Base-by-base conservation (phyloP, 139 green algal genomes). In the Micractinium sp. region DNA sequence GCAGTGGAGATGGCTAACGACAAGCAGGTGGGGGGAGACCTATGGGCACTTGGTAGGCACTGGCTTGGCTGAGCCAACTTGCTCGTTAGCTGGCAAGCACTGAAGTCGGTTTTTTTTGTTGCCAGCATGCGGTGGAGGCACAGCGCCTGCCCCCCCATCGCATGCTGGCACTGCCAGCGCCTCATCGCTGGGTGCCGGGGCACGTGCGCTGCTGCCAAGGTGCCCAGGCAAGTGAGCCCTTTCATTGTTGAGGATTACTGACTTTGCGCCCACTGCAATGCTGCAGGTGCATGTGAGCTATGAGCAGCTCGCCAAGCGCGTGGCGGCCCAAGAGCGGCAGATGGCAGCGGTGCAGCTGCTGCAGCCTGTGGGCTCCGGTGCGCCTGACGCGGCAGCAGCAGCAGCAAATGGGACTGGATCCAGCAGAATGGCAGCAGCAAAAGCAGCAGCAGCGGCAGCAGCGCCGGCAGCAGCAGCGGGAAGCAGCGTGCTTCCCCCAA, bases 1-100 rank as follows among this genome's bases (percentile, higher is more conserved):
- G 87, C 76, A 20, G 87, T 91, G 36, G 74, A 86, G 25, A 61
- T 76, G 35, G 87, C 90, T 39, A 93, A 93, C 80, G 90, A 93
- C 83, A 89, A 80, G 41, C 86, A 90, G 33, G 90, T 91, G 80
- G 13, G 63, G 74, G 20, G 33, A 39, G 33, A 3, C 31, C 67
- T 33, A 22, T 23, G 29, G 1, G 7, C 15, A 20, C 73, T 79
- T 71, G 63, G 63, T 71, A 12, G 14, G 18, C 20, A 71, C 20
- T 25, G 20, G 22, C 7, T 71, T 71, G 9, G 12, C 9, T 25
- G 63, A 71, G 20, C 20, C 2, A 16, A 71, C 63, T 56, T 56
- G 47, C 47, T 56, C 47, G n/a, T n/a, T n/a, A n/a, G n/a, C n/a
- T n/a, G 67, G 67, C 67, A 75, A 75, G 67, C 67, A 75, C 13